A percentile compares a stretch with the other conserved stretches of the same genome.
phyloP scores from a whole-genome alignment of 1,139 yeast species.

The Yamadazyma sp. region DNA sequence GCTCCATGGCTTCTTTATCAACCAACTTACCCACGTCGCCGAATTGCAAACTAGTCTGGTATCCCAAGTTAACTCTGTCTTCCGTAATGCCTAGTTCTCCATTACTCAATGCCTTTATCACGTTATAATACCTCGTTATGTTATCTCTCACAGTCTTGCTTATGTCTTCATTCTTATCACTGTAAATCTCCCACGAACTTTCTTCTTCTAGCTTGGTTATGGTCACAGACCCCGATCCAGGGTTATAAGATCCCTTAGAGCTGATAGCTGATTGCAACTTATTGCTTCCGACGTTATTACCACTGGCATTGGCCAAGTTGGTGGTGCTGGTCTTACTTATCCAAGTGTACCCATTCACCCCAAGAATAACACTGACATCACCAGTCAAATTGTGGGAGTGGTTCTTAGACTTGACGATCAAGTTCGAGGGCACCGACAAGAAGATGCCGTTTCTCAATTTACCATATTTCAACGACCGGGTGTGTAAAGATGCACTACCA shows the following conservation, averaged over 20 bases:
- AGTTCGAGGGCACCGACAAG: conserved; percentile 74
- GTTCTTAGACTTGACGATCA: conserved; percentile 80
- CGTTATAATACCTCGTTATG: conserved; percentile 82
- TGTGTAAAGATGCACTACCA: conserved; percentile 92
- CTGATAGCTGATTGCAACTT: conserved; percentile 39
- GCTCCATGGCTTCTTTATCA: conserved; percentile 71
- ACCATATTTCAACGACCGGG: conserved; percentile 93
- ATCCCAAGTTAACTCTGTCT: conserved; percentile 72
- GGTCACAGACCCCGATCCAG: conserved; percentile 63
- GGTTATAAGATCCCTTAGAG: conserved; percentile 47
- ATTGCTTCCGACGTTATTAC: conserved; percentile 23
- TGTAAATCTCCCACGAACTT: conserved; percentile 92
- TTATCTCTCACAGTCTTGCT: conserved; percentile 62
- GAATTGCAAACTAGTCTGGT: conserved; percentile 85
- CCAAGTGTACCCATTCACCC: conserved; percentile 96
- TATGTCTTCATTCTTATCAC: conserved; percentile 81
- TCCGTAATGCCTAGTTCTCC: conserved; percentile 89
- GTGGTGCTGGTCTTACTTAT: conserved; percentile 62
- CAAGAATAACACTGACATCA: conserved; percentile 82
- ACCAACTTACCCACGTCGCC: conserved; percentile 72
- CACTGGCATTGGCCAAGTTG: conserved; percentile 6
- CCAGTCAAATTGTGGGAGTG: conserved; percentile 90
- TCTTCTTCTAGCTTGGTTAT: conserved; percentile 91
- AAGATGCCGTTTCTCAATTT: conserved; percentile 90
- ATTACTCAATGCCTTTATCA: conserved; percentile 73